These are phyloP conservation scores for Candida ponderosae DNA, from an alignment of 805 yeast species.

Conservation along the genomic window DNA sequence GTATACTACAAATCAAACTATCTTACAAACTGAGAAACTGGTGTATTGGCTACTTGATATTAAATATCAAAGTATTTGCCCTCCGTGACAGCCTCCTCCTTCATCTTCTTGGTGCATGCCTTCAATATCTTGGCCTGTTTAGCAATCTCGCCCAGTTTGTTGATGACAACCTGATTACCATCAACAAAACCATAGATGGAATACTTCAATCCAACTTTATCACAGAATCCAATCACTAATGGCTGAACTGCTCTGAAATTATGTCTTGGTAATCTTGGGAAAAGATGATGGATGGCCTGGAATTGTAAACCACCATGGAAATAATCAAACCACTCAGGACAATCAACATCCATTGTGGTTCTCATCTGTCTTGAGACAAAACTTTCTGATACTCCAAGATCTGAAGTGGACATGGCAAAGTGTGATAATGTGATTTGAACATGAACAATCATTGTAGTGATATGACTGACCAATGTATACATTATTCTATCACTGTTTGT, in stretches of 20 bases:
- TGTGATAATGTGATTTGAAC: conserved; percentile 87
- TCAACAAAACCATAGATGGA: conserved; percentile 77
- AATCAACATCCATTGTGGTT: conserved; percentile 92
- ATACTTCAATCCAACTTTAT: conserved; percentile 68
- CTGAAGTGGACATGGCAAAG: conserved; percentile 90
- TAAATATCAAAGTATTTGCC: conserved; percentile 12
- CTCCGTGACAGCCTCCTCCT: conserved; percentile 35
- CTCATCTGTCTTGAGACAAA: conserved; percentile 75
- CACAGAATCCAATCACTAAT: conserved; percentile 64
- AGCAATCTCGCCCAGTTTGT: conserved; percentile 65
- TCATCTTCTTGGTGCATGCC: conserved; percentile 63
- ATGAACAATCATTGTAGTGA: conserved; percentile 86
- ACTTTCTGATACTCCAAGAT: conserved; percentile 72
- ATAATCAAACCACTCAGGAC: conserved; percentile 89
- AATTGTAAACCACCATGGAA: conserved; percentile 90
- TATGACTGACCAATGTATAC: conserved; percentile 65
- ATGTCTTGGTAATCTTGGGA: conserved; percentile 86
- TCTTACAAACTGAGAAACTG: too few relatives aligned
- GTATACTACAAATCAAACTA: too few relatives aligned
- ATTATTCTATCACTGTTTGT: conserved; percentile 45
- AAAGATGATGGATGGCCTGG: conserved; percentile 85
- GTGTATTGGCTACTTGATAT: too few relatives aligned
- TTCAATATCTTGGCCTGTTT: conserved; percentile 70
- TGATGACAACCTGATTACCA: conserved; percentile 69
- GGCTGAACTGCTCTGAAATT: conserved; percentile 73